A percentile compares a stretch with the other conserved stretches of the same genome.
Conservation (phyloP, 2,329 filamentous ascomycete species). For the Xylariales sp. region DNA sequence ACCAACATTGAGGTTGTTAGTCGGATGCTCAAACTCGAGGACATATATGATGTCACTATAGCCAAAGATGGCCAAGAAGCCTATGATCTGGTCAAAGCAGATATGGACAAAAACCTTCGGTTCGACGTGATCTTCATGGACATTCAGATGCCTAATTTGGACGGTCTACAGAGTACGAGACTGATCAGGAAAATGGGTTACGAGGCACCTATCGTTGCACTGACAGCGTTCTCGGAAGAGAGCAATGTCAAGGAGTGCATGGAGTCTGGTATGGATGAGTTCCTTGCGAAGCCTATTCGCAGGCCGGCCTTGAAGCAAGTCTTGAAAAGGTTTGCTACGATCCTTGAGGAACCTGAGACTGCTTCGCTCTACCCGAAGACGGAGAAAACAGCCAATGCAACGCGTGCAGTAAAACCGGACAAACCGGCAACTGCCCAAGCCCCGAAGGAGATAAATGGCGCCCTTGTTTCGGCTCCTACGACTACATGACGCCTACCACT, state of each 20-base stretch:
- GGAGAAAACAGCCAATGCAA: neutral
- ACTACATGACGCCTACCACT: no score
- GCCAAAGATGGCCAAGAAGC: constrained; percentile 85
- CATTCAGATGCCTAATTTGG: constrained; percentile 90
- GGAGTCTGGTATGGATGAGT: constrained; percentile 89
- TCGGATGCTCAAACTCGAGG: constrained; percentile 67
- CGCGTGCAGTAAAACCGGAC: no score
- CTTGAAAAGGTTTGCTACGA: constrained; percentile 77
- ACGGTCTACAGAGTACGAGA: constrained; percentile 80
- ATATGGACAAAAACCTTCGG: constrained; percentile 65
- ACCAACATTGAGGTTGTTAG: constrained; percentile 56
- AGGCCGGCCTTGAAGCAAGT: constrained; percentile 84
- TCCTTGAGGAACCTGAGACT: constrained; percentile 62
- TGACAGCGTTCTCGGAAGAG: constrained; percentile 88
- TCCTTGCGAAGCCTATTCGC: constrained; percentile 71
- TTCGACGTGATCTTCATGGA: constrained; percentile 97
- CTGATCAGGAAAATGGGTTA: constrained; percentile 85
- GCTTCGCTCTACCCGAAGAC: constrained; percentile 28
- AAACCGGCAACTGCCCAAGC: no score
- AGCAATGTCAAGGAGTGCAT: constrained; percentile 83
- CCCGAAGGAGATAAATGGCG: no score
- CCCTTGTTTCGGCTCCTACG: no score
- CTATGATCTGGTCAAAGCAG: constrained; percentile 76
- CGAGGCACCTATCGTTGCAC: constrained; percentile 78
- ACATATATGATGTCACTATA: constrained; percentile 82